Base-by-base conservation (phyloP, 768 basidiomycete species). In the Amanita brunnescens region DNA sequence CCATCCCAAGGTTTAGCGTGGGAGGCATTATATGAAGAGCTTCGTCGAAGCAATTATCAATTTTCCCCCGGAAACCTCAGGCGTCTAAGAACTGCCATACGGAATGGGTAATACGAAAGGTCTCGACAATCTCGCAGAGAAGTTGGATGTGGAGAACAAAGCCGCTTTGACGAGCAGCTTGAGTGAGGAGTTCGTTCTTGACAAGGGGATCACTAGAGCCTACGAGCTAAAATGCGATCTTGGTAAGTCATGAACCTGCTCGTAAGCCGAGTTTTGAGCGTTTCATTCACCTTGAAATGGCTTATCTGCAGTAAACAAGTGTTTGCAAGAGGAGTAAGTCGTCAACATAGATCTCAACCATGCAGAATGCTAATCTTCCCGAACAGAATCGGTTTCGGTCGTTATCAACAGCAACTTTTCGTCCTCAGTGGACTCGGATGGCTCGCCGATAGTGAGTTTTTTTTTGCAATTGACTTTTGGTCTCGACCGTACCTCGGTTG, bases 361-460 rank as follows among this genome's bases (percentile, higher is more conserved):
- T 49, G 34, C 23, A 40, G 13, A 10, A 26, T 9, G 29, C 34
- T 24, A 14, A 38, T 13, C 16, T 16, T 38, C n/a, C n/a, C n/a
- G 8, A 24, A 10, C 57, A 76, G 75, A 52, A 74, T 77, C 42
- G 75, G 76, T 44, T 77, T 73, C 37, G 76, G 76, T 12, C 67
- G 66, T 37, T 78, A 77, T 62, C 76, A 78, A 49, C 60, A 64
- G 47, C 71, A 77, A 55, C 67, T 78, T 26, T 76, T 78, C 57
- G 16, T 67, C 21, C 62, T 78, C 13, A 65, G 71, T 46, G 76
- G 75, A 49, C 58, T 77, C 5, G 75, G 76, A 50, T 77, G 76
- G 75, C 55, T 72, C 40, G 74, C 72, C 47, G 76, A 76, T 57
- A 75, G 76, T 78, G 37, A 55, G 71, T 60, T 18, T 14, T 14